Conservation (phyloP, 805 yeast species). For the Pichia scutulata region DNA sequence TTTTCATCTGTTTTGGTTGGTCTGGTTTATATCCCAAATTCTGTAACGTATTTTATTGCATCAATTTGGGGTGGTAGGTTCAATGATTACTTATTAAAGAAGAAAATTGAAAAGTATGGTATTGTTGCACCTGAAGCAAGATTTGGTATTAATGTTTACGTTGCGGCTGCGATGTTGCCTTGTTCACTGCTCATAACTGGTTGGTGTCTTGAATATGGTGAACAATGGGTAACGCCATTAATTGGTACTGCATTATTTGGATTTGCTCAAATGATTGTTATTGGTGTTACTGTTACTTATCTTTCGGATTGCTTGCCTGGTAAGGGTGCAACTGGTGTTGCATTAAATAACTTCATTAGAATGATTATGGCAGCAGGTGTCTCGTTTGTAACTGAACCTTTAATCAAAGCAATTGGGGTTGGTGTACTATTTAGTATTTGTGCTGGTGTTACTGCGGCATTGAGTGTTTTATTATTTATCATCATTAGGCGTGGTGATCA, state of each 20-base stretch:
- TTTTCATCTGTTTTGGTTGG: conserved; percentile 63
- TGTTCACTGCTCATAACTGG: conserved; percentile 67
- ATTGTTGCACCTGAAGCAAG: conserved; percentile 69
- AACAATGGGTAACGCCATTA: conserved; percentile 72
- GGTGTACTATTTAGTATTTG: conserved; percentile 66
- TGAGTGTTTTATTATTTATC: conserved; percentile 35
- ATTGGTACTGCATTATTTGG: conserved; percentile 80
- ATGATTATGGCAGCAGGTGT: conserved; percentile 70
- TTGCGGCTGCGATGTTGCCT: conserved; percentile 58
- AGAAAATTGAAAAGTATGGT: conserved; percentile 51
- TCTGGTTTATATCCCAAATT: conserved; percentile 74
- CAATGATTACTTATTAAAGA: conserved; percentile 54
- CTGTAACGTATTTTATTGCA: conserved; percentile 67
- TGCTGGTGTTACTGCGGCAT: conserved; percentile 45
- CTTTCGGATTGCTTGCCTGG: conserved; percentile 82
- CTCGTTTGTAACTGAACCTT: conserved; percentile 67
- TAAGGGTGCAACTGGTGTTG: conserved; percentile 83
- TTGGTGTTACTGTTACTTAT: conserved; percentile 75
- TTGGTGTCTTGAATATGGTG: conserved; percentile 64
- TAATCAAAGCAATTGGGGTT: conserved; percentile 55
- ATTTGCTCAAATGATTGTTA: conserved; percentile 74
- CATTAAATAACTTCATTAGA: conserved; percentile 68
- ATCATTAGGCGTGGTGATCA: conserved; percentile 50
- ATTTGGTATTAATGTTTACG: conserved; percentile 62
- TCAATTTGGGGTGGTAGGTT: conserved; percentile 77